phyloP scores from a whole-genome alignment of 2,329 filamentous ascomycete genomes.

The Hymenoscyphus scutula region DNA sequence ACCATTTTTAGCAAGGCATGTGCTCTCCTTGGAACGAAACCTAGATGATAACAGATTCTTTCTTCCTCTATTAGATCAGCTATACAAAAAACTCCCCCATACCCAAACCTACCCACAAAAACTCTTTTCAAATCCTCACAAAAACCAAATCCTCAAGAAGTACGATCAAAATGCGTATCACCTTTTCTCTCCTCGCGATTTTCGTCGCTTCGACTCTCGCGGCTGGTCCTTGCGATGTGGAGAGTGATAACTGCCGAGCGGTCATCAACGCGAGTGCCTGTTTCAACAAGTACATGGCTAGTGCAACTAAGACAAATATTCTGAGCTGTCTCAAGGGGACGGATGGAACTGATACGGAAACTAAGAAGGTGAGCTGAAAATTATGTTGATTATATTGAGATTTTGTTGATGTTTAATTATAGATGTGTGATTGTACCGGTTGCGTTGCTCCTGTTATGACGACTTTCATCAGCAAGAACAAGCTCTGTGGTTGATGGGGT shows the following conservation, averaged over 20 bases:
- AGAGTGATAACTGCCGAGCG: slow-evolving; percentile 22
- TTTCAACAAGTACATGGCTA: slow-evolving; percentile 22
- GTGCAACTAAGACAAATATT: slow-evolving; percentile 15
- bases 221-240: slow-evolving; percentile 15
- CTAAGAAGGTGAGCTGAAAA: slow-evolving; percentile 18
- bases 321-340: slow-evolving; percentile 23
- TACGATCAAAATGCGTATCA: slow-evolving; percentile 13
- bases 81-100: background rate
- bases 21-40: slow-evolving; percentile 5
- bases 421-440: slow-evolving; percentile 18
- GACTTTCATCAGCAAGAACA: slow-evolving; percentile 15
- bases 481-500: slow-evolving; percentile 12
- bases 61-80: slow-evolving; percentile 3
- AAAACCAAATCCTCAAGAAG: background rate
- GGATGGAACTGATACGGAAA: slow-evolving; percentile 19
- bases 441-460: slow-evolving; percentile 16
- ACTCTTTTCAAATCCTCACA: background rate
- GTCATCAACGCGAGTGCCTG: slow-evolving; percentile 24
- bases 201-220: slow-evolving; percentile 9
- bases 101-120: background rate
- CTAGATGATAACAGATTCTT: background rate
- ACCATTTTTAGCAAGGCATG: background rate
- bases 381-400: background rate
- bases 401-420: background rate
- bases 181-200: slow-evolving; percentile 8